Base-by-base conservation (phyloP, 1,284 basidiomycete species). In the Inonotus obliquus region DNA sequence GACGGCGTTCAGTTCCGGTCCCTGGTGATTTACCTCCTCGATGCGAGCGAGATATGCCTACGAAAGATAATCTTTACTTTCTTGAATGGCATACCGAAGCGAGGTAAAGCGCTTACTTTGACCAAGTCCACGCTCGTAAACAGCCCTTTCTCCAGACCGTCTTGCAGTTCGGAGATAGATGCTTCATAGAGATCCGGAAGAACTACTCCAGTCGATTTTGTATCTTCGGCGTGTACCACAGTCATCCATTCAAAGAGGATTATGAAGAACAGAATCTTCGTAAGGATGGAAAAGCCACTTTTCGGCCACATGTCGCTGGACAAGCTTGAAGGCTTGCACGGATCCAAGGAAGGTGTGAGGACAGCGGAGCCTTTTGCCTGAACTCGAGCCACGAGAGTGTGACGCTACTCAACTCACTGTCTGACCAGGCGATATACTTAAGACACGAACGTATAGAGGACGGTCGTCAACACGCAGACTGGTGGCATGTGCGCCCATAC, bases 51-150 rank as follows among this genome's bases (percentile, higher is more conserved):
- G 64, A 60, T 75, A 75, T 0, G 72, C 72, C 67, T 70, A 41
- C 3, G 17, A 19, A n/a, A n/a, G n/a, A n/a, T n/a, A n/a, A n/a
- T n/a, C n/a, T n/a, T n/a, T n/a, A n/a, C n/a, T n/a, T n/a, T n/a
- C n/a, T n/a, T n/a, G n/a, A n/a, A n/a, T n/a, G n/a, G n/a, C n/a
- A n/a, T n/a, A n/a, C n/a, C n/a, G n/a, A n/a, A n/a, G n/a, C n/a
- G n/a, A n/a, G n/a, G n/a, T n/a, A n/a, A n/a, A 11, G 27, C 29
- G 27, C 68, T 35, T 45, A 76, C 78, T 69, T 73, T 76, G 13
- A 78, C 75, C 10, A 79, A 73, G 63, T 79, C 77, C 0, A 76
- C 75, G 54, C 76, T 77, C 4, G 76, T 76, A 63, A 78, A 79
- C 11, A 65, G 59, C 0, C 72, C 70, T 14, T 66, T 67, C 51